Evolutionary conservation across 2,329 filamentous ascomycete species (phyloP).

Genomic region (Aspergillus proliferans): DNA sequence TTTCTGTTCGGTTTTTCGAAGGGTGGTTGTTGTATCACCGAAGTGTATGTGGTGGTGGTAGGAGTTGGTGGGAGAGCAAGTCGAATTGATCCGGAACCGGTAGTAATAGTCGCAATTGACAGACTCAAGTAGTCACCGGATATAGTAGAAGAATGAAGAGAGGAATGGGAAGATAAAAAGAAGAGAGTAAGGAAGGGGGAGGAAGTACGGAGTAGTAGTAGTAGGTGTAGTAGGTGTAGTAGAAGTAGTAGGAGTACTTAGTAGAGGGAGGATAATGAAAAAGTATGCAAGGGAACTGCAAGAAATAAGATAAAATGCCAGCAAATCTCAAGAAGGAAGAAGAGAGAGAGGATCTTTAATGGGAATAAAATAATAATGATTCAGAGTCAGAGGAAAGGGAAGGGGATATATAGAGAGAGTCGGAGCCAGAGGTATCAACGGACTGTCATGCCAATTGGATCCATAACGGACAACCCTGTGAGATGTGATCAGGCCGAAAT

Average conservation of each 20-base stretch:
- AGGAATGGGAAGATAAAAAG: conserved; percentile 8
- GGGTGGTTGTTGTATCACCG: not conserved
- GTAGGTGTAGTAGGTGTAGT: too few relatives aligned
- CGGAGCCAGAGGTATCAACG: too few relatives aligned
- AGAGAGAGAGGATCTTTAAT: conserved; percentile 8
- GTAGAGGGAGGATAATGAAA: not conserved
- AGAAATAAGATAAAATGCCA: conserved; percentile 1
- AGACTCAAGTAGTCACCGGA: conserved; percentile 4
- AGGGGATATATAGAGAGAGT: not conserved
- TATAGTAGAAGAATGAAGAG: conserved; percentile 3
- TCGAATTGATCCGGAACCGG: conserved; percentile 1
- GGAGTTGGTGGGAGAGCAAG: too few relatives aligned
- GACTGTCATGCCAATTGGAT: not conserved
- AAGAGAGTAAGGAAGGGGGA: conserved; percentile 5
- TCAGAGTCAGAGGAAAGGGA: not conserved
- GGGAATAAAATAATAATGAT: not conserved
- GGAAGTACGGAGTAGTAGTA: not conserved
- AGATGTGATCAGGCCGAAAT: conserved; percentile 1
- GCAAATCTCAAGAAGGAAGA: conserved; percentile 16
- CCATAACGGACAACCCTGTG: not conserved
- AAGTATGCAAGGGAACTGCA: not conserved
- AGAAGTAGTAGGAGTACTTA: too few relatives aligned
- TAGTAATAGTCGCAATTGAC: conserved; percentile 2
- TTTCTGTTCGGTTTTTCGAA: not conserved
- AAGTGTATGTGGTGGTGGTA: not conserved